These are phyloP conservation scores for Coccinonectria pachysandricola DNA, from an alignment of 2,329 filamentous ascomycete genomes.

Conservation along the genomic window DNA sequence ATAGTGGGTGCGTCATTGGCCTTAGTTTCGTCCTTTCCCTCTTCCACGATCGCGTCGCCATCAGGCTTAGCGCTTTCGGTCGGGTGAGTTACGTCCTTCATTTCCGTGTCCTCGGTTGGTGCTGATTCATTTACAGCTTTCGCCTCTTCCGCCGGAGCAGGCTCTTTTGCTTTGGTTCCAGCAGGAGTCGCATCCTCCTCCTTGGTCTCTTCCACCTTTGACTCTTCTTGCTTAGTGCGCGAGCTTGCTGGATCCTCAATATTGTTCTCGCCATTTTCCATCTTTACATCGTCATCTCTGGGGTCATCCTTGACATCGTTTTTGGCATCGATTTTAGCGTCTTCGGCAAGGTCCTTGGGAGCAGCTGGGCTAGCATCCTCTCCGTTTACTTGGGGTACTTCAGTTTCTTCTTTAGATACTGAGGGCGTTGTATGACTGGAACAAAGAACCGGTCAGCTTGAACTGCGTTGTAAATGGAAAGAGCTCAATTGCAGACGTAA, in stretches of 20 bases:
- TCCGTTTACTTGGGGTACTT: neutral
- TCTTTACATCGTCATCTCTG: slow-evolving; percentile 14
- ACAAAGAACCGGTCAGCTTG: slow-evolving; percentile 15
- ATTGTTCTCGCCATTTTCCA: slow-evolving; percentile 10
- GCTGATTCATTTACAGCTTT: slow-evolving; percentile 3
- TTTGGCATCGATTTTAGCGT: slow-evolving; percentile 9
- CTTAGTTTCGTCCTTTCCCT: slow-evolving; percentile 3
- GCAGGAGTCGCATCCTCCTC: slow-evolving; percentile 7
- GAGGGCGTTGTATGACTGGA: slow-evolving; percentile 20
- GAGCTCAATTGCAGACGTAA: neutral
- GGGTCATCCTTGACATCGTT: slow-evolving; percentile 16
- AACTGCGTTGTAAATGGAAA: slow-evolving; percentile 4
- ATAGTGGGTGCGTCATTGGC: slow-evolving; percentile 5
- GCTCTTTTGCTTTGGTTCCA: too few relatives aligned
- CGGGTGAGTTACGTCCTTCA: slow-evolving; percentile 12
- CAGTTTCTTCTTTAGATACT: slow-evolving; percentile 8
- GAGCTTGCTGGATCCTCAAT: slow-evolving; percentile 6
- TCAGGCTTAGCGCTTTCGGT: slow-evolving; percentile 6
- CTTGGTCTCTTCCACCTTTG: slow-evolving; percentile 8
- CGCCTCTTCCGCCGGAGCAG: slow-evolving; percentile 3
- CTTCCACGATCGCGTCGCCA: slow-evolving; percentile 5
- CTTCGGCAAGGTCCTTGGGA: too few relatives aligned
- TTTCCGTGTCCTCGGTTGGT: slow-evolving; percentile 15
- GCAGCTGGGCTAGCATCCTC: neutral
- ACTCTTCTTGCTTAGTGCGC: slow-evolving; percentile 3